A percentile compares a stretch with the other conserved stretches of the same genome.
phyloP scores from a whole-genome alignment of 1,284 basidiomycete genomes.

The Tranzscheliella williamsii region DNA sequence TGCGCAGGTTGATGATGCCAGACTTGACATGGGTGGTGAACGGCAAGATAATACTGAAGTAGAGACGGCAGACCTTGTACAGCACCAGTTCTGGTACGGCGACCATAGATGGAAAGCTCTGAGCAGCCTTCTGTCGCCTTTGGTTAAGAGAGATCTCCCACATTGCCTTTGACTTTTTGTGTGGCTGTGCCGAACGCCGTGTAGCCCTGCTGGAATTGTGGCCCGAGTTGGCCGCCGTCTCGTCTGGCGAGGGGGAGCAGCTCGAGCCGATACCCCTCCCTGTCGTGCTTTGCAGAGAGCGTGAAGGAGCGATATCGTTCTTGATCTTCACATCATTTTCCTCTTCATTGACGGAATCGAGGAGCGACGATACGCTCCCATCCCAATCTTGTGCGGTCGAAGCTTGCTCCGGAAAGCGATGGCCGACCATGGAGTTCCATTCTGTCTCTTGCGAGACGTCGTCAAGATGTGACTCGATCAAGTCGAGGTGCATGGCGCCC shows the following conservation, averaged over 20 bases:
- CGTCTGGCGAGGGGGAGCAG: background rate
- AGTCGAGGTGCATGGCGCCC: conserved; percentile 28
- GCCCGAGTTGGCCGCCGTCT: background rate
- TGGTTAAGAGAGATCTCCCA: conserved; percentile 39
- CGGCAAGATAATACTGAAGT: conserved; percentile 37
- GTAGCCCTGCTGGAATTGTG: background rate
- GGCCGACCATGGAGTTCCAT: conserved; percentile 23
- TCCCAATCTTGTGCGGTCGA: conserved; percentile 10
- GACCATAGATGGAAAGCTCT: conserved; percentile 36
- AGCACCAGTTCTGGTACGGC: conserved; percentile 37
- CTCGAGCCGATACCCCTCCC: background rate
- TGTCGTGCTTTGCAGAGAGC: no score
- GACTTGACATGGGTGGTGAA: conserved; percentile 39
- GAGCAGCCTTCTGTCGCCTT: conserved; percentile 25
- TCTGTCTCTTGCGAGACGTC: conserved; percentile 24
- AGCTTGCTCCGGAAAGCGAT: conserved; percentile 14
- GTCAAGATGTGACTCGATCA: conserved; percentile 32
- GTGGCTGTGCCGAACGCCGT: background rate
- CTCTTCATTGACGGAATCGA: no score
- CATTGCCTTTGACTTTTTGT: conserved; percentile 15
- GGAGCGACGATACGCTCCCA: background rate
- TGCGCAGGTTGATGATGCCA: conserved; percentile 37
- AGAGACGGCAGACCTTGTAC: conserved; percentile 41
- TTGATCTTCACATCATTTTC: no score
- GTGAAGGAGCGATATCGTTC: no score